Evolutionary conservation across 805 yeast species (phyloP).

Genomic region (Maudiozyma saulgeensis): DNA sequence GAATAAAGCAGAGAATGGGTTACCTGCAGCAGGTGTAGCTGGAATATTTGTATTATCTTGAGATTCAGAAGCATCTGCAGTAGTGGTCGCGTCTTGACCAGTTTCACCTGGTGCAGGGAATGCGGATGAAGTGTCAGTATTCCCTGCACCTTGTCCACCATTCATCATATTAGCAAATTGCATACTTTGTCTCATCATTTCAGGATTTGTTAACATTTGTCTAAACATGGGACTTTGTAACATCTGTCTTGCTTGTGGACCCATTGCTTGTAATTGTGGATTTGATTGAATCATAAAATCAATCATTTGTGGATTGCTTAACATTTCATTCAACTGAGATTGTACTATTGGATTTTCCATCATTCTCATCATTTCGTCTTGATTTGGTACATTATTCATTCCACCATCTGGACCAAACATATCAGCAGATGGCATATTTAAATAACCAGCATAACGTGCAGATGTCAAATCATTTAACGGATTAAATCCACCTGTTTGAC

Average conservation of each 20-base stretch:
- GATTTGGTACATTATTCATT: conserved; percentile 46
- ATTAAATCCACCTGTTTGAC: conserved; percentile 71
- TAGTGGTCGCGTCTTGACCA: conserved; percentile 11
- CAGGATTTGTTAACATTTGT: conserved; percentile 74
- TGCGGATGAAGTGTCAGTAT: conserved; percentile 15
- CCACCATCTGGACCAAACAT: conserved; percentile 97
- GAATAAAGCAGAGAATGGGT: conserved; percentile 37
- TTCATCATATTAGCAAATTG: conserved; percentile 49
- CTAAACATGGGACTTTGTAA: conserved; percentile 77
- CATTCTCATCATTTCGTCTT: conserved; percentile 65
- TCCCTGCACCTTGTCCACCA: conserved; percentile 12
- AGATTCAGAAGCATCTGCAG: conserved; percentile 5
- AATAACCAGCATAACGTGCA: conserved; percentile 88
- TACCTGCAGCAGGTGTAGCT: conserved; percentile 27
- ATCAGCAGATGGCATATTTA: conserved; percentile 72
- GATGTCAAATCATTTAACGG: conserved; percentile 89
- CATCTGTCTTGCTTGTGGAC: conserved; percentile 81
- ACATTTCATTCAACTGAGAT: conserved; percentile 72
- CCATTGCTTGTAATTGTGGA: conserved; percentile 78
- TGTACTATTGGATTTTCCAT: conserved; percentile 75
- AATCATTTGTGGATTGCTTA: conserved; percentile 80
- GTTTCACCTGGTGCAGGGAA: conserved; percentile 45
- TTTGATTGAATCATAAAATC: conserved; percentile 73
- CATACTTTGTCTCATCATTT: conserved; percentile 74
- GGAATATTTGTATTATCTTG: conserved; percentile 7